Evolutionary conservation across 768 basidiomycete species (phyloP).

Genomic region (Leucocoprinus birnbaumii): DNA sequence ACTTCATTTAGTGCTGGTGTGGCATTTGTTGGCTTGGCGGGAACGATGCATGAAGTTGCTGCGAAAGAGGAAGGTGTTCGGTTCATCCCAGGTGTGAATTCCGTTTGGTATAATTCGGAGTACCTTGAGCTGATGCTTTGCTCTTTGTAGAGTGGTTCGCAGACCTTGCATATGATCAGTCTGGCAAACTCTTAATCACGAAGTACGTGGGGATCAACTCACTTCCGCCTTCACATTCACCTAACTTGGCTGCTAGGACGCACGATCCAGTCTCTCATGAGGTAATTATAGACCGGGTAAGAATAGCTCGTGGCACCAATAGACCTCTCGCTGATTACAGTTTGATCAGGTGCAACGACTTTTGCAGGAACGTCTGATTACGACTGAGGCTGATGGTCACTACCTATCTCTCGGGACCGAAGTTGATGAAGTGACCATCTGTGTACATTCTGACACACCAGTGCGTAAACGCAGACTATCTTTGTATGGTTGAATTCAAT

Average conservation of each 20-base stretch:
- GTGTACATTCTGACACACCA: constrained; percentile 64
- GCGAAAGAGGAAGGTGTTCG: constrained; percentile 50
- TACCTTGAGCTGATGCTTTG: too few species aligned
- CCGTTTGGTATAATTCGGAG: too few species aligned
- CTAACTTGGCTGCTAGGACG: constrained; percentile 29
- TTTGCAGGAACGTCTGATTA: constrained; percentile 40
- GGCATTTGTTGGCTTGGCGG: constrained; percentile 61
- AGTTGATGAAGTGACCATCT: constrained; percentile 54
- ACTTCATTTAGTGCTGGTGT: constrained; percentile 25
- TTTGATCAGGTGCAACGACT: constrained; percentile 38
- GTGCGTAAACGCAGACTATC: constrained; percentile 28
- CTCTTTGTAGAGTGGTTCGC: constrained; percentile 59
- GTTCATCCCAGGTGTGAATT: constrained; percentile 54
- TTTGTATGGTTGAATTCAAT: neutral
- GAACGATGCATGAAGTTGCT: constrained; percentile 58
- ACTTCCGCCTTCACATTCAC: neutral
- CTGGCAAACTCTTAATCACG: constrained; percentile 59
- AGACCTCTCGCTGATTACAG: neutral
- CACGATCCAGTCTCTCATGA: constrained; percentile 45
- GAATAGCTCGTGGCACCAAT: neutral
- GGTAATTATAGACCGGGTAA: constrained; percentile 41
- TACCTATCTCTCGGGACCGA: constrained; percentile 40
- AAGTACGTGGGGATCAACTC: constrained; percentile 31
- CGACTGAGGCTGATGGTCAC: constrained; percentile 38
- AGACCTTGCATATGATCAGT: constrained; percentile 56